phyloP scores from a whole-genome alignment of 1,139 yeast genomes.

The Candida gigantensis region DNA sequence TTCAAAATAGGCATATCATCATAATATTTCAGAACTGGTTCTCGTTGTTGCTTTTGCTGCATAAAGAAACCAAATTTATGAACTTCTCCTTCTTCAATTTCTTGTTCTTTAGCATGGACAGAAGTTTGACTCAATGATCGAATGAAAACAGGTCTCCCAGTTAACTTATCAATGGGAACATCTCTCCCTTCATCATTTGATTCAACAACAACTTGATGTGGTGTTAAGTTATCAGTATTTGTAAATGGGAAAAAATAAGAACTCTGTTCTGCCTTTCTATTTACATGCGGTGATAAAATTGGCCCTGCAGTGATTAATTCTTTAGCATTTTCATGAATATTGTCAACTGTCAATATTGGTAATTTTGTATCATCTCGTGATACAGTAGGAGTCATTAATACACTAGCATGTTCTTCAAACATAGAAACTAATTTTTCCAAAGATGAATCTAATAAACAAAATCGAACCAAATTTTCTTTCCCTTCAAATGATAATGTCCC shows the following conservation, averaged over 20 bases:
- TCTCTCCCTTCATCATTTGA: conserved; percentile 54
- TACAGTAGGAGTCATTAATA: conserved; percentile 26
- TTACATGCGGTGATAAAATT: conserved; percentile 46
- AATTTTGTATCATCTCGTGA: conserved; percentile 15
- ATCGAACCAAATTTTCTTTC: conserved; percentile 44
- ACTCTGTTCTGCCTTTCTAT: conserved; percentile 15
- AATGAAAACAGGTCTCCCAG: conserved; percentile 71
- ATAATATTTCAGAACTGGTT: conserved; percentile 1
- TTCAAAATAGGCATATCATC: conserved; percentile 35
- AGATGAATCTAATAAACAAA: conserved; percentile 46
- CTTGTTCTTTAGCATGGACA: conserved; percentile 69
- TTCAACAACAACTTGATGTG: conserved; percentile 71
- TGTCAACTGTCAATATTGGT: conserved; percentile 6
- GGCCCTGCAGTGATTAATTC: conserved; percentile 58
- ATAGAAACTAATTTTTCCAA: conserved; percentile 44
- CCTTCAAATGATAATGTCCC: conserved; percentile 46
- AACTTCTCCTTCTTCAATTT: conserved; percentile 88
- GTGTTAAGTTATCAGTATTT: conserved; percentile 40
- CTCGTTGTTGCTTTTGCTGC: conserved; percentile 35
- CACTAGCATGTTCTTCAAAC: conserved; percentile 39
- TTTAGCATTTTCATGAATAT: conserved; percentile 49
- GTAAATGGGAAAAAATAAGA: conserved; percentile 12
- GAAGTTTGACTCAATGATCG: conserved; percentile 67
- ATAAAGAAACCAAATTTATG: conserved; percentile 81
- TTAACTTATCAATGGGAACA: conserved; percentile 62